phyloP scores from a whole-genome alignment of 2,329 filamentous ascomycete species.

The Alternaria infectoria region DNA sequence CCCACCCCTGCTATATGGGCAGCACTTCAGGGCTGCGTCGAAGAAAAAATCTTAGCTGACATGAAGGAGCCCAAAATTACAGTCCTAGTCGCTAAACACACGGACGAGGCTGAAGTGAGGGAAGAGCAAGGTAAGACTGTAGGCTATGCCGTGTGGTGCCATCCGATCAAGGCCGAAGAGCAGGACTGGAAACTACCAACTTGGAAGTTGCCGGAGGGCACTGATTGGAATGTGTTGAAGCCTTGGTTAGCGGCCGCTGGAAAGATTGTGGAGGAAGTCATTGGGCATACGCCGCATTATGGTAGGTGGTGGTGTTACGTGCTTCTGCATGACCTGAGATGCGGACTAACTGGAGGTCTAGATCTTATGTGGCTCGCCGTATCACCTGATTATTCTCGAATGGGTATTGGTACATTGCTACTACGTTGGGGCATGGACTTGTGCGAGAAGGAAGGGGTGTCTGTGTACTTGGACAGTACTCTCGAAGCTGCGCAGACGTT shows the following conservation, averaged over 20 bases:
- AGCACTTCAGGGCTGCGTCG: constrained; percentile 3
- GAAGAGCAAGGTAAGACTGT: background rate
- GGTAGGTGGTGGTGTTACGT: background rate
- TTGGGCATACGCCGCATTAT: constrained; percentile 9
- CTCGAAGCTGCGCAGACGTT: constrained; percentile 4
- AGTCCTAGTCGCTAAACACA: constrained; percentile 2
- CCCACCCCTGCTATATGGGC: constrained; percentile 7
- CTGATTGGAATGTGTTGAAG: constrained; percentile 6
- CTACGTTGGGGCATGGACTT: constrained; percentile 8
- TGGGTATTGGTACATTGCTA: constrained; percentile 4
- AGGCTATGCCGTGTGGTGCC: constrained; percentile 10
- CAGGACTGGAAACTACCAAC: background rate
- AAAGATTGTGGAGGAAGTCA: background rate
- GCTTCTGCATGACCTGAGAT: too few species aligned
- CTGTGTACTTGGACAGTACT: constrained; percentile 11
- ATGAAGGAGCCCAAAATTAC: constrained; percentile 7
- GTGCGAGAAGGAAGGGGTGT: background rate
- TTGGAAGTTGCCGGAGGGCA: constrained; percentile 9
- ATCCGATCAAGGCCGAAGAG: background rate
- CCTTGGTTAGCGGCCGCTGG: constrained; percentile 7
- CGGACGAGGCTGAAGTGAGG: background rate
- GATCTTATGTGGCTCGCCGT: constrained; percentile 14
- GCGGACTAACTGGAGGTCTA: background rate
- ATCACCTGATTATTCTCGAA: constrained; percentile 2
- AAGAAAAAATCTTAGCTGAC: constrained; percentile 4